Conservation (phyloP, 2,329 filamentous ascomycete species). For the Keithomyces neogunnii region DNA sequence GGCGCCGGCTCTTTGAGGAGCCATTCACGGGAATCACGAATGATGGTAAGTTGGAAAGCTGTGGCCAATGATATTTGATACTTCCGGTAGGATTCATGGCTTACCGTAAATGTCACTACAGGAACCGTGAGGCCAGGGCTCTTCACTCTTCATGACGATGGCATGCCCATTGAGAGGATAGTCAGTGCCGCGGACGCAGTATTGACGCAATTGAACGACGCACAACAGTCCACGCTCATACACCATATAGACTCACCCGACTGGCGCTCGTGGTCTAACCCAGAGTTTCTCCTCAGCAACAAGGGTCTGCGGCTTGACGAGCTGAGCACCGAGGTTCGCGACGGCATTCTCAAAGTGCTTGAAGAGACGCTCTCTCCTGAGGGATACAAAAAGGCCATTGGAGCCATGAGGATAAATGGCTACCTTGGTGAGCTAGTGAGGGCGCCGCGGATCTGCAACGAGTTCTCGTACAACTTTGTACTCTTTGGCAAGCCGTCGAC, state of each 20-base stretch:
- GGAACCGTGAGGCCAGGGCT: conserved; percentile 43
- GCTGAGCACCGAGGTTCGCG: conserved; percentile 28
- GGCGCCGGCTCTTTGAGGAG: conserved; percentile 50
- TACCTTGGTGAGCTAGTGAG: conserved; percentile 63
- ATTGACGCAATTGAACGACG: conserved; percentile 34
- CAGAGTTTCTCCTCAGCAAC: conserved; percentile 61
- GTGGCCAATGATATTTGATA: background rate
- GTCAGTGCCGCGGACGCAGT: conserved; percentile 40
- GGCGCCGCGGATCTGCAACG: conserved; percentile 57
- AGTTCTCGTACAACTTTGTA: conserved; percentile 68
- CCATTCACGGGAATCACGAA: conserved; percentile 64
- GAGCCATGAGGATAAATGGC: conserved; percentile 66
- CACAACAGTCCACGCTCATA: conserved; percentile 38
- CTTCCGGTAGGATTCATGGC: background rate
- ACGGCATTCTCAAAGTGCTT: conserved; percentile 47
- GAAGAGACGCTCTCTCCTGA: conserved; percentile 54
- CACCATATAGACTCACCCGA: conserved; percentile 62
- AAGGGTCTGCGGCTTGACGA: conserved; percentile 67
- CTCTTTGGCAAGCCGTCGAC: conserved; percentile 56
- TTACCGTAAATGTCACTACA: conserved; percentile 14
- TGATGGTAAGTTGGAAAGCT: conserved; percentile 41
- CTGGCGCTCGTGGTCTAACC: conserved; percentile 65
- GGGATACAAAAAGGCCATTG: conserved; percentile 61
- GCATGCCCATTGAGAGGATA: conserved; percentile 49
- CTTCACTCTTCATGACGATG: conserved; percentile 55